These are phyloP conservation scores for Myrica gale DNA, from an alignment of 306 rosid genomes.

Conservation along the genomic window DNA sequence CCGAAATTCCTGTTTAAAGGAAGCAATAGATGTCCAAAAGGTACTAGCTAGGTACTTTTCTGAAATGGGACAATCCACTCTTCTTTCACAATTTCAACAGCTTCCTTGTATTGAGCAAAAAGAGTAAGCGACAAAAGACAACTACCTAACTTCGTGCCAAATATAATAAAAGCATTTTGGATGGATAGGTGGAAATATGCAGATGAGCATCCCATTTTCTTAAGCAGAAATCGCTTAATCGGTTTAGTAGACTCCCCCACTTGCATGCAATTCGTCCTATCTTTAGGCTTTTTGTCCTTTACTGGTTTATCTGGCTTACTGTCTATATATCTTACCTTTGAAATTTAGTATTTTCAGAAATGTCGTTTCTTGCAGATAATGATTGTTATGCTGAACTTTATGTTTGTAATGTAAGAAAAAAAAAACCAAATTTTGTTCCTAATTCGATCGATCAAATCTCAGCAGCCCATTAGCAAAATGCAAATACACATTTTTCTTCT, in stretches of 20 bases:
- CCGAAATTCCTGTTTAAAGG: no score
- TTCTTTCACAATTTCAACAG: background rate
- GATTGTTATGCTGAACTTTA: background rate
- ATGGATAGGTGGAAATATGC: background rate
- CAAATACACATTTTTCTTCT: no score
- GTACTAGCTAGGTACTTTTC: background rate
- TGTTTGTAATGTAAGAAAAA: no score
- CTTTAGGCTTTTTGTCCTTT: background rate
- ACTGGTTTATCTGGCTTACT: background rate
- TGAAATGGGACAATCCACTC: background rate
- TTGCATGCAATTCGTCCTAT: background rate
- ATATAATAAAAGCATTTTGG: background rate
- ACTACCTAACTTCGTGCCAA: background rate
- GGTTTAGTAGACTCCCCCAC: slow-evolving; percentile 6
- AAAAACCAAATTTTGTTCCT: no score
- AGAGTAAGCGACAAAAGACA: background rate
- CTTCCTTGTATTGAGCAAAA: background rate
- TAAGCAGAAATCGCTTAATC: background rate
- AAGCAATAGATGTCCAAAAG: no score
- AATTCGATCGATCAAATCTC: no score
- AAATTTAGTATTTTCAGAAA: background rate
- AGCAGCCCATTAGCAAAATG: no score
- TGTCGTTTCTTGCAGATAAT: background rate
- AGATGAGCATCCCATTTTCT: background rate
- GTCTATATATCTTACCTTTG: background rate